A percentile compares a stretch with the other conserved stretches of the same genome.
Evolutionary conservation across 2,329 filamentous ascomycete species (phyloP).

Genomic region (Botrytis squamosa): DNA sequence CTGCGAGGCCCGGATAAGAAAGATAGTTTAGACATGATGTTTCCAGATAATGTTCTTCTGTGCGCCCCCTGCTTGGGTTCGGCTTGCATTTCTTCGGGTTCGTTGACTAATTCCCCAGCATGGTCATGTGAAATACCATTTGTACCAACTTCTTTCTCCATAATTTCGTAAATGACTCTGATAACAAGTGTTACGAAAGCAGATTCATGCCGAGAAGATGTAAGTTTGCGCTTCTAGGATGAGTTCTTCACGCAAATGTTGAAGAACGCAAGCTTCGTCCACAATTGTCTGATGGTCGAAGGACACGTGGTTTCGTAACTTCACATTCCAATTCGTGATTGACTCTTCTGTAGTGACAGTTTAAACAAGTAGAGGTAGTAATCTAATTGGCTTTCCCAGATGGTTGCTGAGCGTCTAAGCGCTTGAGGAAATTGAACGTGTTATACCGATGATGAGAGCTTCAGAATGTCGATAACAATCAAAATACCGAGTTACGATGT

Average conservation of each 20-base stretch:
- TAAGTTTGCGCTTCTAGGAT: background rate
- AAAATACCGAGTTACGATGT: background rate
- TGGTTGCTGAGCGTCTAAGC: background rate
- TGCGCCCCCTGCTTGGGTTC: conserved; percentile 44
- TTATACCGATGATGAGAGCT: background rate
- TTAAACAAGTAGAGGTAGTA: background rate
- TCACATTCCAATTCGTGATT: background rate
- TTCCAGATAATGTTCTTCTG: conserved; percentile 45
- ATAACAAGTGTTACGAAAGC: background rate
- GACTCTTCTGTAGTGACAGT: background rate
- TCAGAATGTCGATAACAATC: background rate
- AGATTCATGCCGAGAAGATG: background rate
- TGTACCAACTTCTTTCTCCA: background rate
- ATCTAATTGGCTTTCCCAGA: background rate
- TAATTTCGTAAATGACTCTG: background rate
- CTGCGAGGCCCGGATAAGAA: conserved; percentile 51
- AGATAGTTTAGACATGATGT: conserved; percentile 66
- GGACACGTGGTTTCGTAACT: conserved; percentile 9
- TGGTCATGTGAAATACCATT: background rate
- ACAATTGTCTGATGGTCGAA: background rate
- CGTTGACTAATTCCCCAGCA: conserved; percentile 8
- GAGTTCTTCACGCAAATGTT: background rate
- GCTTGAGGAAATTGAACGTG: background rate
- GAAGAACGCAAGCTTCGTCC: background rate
- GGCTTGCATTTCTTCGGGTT: conserved; percentile 17